phyloP scores from a whole-genome alignment of 2,329 filamentous ascomycete species.

The Blastomyces percursus region DNA sequence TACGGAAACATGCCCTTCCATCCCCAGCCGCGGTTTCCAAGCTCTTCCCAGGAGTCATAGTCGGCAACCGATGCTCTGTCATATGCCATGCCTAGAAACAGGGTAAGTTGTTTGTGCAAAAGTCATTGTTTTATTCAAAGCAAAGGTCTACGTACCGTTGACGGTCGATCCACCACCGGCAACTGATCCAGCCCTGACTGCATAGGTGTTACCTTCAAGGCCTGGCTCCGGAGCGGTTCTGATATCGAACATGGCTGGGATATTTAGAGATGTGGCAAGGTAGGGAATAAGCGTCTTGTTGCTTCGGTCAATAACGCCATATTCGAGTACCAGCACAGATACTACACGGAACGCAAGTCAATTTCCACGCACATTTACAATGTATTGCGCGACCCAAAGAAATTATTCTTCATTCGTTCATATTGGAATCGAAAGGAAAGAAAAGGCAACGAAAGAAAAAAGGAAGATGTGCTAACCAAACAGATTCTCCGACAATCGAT shows the following conservation, averaged over 20 bases:
- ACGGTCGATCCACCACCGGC: constrained; percentile 34
- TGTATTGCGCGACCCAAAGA: neutral
- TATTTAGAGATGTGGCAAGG: constrained; percentile 12
- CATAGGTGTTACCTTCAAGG: constrained; percentile 19
- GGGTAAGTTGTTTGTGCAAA: neutral
- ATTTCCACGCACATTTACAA: neutral
- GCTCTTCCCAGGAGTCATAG: constrained; percentile 33
- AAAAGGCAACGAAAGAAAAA: neutral
- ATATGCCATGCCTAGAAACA: constrained; percentile 10
- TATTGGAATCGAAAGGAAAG: neutral
- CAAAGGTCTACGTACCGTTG: constrained; percentile 24
- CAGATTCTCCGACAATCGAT: constrained; percentile 7
- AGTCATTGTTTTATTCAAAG: neutral
- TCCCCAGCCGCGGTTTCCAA: constrained; percentile 33
- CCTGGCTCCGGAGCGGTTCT: constrained; percentile 22
- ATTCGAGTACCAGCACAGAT: constrained; percentile 16
- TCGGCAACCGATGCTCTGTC: constrained; percentile 20
- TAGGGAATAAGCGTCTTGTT: constrained; percentile 11
- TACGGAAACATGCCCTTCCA: constrained; percentile 37
- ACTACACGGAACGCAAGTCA: constrained; percentile 6
- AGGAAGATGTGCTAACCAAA: neutral
- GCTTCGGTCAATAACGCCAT: constrained; percentile 15
- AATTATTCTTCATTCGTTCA: neutral
- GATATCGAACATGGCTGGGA: constrained; percentile 21
- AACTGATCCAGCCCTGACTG: constrained; percentile 24